Percentiles rank a stretch among this genome's conserved stretches.
Conservation (phyloP, 345 rosid species). For the Cochlearia excelsa region DNA sequence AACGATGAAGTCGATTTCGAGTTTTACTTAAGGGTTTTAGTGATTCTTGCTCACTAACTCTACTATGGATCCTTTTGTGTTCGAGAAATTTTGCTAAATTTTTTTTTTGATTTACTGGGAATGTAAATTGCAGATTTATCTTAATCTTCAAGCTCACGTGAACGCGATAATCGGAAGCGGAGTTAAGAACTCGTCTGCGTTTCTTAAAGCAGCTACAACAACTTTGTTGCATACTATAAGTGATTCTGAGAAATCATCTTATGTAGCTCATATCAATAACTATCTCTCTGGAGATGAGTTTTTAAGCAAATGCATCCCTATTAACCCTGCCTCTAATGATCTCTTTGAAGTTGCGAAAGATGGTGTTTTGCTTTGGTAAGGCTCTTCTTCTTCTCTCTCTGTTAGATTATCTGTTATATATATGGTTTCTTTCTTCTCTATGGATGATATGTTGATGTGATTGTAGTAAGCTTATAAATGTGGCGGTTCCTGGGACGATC, state of each 20-base stretch:
- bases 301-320: slow-evolving; percentile 67
- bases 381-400: neutral
- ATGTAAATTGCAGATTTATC: slow-evolving; percentile 53
- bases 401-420: neutral
- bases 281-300: slow-evolving; percentile 80
- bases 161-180: slow-evolving; percentile 74
- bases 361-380: slow-evolving; percentile 92
- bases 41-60: neutral
- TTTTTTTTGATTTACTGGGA: too few species aligned
- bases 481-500: slow-evolving; percentile 97
- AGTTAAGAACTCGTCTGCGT: slow-evolving; percentile 81
- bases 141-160: slow-evolving; percentile 82
- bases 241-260: slow-evolving; percentile 90
- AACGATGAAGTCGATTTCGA: slow-evolving; percentile 91
- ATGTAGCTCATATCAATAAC: slow-evolving; percentile 86
- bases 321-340: slow-evolving; percentile 82
- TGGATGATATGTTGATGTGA: slow-evolving; percentile 14
- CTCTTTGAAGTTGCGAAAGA: slow-evolving; percentile 92
- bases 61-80: slow-evolving; percentile 5
- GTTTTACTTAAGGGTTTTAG: slow-evolving; percentile 75
- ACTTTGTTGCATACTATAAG: slow-evolving; percentile 92
- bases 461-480: slow-evolving; percentile 92
- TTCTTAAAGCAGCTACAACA: slow-evolving; percentile 93
- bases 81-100: too few species aligned
- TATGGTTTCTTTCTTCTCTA: slow-evolving; percentile 15